phyloP scores from a whole-genome alignment of 805 yeast genomes.

The Nakazawaea wyomingensis region DNA sequence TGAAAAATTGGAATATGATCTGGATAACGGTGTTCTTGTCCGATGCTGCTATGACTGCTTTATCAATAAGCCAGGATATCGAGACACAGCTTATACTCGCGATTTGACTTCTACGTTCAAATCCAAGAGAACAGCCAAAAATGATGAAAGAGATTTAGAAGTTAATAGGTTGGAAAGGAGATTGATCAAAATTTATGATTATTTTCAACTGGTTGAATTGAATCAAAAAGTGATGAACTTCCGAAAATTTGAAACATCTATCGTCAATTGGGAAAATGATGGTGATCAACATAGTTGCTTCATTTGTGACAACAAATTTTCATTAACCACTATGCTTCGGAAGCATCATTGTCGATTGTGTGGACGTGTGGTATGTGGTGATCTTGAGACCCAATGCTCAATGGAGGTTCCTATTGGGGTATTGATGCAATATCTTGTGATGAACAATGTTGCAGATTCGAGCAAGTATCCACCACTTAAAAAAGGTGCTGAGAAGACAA shows the following conservation, averaged over 20 bases:
- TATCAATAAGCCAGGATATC: conserved; percentile 46
- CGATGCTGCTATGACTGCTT: conserved; percentile 67
- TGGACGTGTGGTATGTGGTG: conserved; percentile 79
- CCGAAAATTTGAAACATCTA: conserved; percentile 36
- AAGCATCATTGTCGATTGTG: conserved; percentile 93
- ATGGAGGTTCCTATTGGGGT: conserved; percentile 54
- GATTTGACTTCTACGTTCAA: conserved; percentile 45
- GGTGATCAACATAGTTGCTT: conserved; percentile 45
- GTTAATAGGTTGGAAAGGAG: conserved; percentile 59
- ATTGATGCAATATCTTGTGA: conserved; percentile 30
- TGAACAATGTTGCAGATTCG: neutral
- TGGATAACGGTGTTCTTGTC: conserved; percentile 56
- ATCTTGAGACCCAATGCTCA: conserved; percentile 59
- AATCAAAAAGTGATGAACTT: conserved; percentile 12
- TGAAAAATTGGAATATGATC: conserved; percentile 40
- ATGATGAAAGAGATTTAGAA: conserved; percentile 47
- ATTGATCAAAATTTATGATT: conserved; percentile 37
- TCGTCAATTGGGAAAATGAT: conserved; percentile 67
- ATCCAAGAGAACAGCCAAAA: conserved; percentile 32
- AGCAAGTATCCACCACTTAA: conserved; percentile 1
- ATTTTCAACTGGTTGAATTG: conserved; percentile 13
- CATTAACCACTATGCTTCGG: conserved; percentile 42
- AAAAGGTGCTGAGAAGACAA: conserved; percentile 20
- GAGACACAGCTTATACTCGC: conserved; percentile 33
- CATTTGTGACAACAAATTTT: conserved; percentile 56